Evolutionary conservation across 2,329 filamentous ascomycete genomes (phyloP).

Genomic region (Colletotrichum trifolii): DNA sequence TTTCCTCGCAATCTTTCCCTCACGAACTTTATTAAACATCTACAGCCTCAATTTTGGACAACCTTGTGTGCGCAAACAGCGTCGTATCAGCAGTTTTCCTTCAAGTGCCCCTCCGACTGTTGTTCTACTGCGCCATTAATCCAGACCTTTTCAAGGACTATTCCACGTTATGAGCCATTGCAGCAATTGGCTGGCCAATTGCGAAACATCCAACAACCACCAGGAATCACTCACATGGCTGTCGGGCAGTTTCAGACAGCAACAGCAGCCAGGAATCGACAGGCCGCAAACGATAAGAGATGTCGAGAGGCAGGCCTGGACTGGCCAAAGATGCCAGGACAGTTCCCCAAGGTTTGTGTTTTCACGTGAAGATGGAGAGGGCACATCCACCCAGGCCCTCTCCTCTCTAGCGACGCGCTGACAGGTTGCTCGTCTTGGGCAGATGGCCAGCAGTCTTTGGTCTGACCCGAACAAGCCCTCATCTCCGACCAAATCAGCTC

Average conservation of each 20-base stretch:
- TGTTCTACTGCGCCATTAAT: too few relatives aligned
- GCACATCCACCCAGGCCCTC: background rate
- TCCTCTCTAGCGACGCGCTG: background rate
- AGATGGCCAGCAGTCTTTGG: background rate
- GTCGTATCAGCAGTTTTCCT: too few relatives aligned
- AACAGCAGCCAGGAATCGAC: background rate
- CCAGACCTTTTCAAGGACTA: too few relatives aligned
- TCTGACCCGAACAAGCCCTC: background rate
- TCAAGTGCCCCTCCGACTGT: too few relatives aligned
- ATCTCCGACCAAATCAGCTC: background rate
- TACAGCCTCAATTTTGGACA: too few relatives aligned
- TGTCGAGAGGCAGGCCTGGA: background rate
- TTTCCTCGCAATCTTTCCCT: too few relatives aligned
- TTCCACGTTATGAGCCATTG: too few relatives aligned
- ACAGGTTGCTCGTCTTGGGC: background rate
- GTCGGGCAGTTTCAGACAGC: background rate
- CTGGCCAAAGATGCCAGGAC: constrained; percentile 7
- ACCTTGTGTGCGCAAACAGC: too few relatives aligned
- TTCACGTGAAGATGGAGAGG: background rate
- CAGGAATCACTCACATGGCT: too few relatives aligned
- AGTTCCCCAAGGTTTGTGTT: constrained; percentile 3
- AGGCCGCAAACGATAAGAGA: constrained; percentile 1
- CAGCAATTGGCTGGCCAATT: too few relatives aligned
- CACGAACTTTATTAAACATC: too few relatives aligned
- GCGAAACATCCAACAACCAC: too few relatives aligned